phyloP scores from a whole-genome alignment of 2,329 filamentous ascomycete species.

The Corniculantispora saksenae region DNA sequence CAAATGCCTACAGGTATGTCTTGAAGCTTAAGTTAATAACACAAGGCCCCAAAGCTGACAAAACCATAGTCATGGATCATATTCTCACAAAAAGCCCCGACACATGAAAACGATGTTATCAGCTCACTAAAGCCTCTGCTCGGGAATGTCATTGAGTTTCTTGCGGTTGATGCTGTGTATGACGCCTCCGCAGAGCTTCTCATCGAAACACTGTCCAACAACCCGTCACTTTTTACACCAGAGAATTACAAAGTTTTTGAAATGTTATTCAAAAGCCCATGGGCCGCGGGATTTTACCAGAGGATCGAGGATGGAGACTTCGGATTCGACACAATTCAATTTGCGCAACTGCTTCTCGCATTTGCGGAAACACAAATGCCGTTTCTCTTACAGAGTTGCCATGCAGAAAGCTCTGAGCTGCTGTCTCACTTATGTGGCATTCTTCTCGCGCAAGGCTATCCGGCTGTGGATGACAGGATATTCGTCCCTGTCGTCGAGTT shows the following conservation, averaged over 20 bases:
- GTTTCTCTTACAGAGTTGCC: conserved; percentile 55
- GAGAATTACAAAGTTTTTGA: conserved; percentile 60
- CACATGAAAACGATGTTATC: conserved; percentile 57
- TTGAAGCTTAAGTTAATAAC: no score
- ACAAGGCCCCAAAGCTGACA: conserved; percentile 3
- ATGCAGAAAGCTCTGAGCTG: conserved; percentile 53
- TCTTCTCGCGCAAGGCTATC: conserved; percentile 64
- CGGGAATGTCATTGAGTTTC: conserved; percentile 58
- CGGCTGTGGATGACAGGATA: conserved; percentile 72
- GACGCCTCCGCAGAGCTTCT: conserved; percentile 64
- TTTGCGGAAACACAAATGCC: conserved; percentile 68
- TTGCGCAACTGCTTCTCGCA: conserved; percentile 66
- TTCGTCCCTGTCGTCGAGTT: conserved; percentile 77
- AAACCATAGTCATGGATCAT: conserved; percentile 66
- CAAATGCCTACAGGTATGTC: conserved; percentile 59
- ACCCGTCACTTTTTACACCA: conserved; percentile 61
- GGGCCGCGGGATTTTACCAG: conserved; percentile 58
- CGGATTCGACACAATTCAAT: conserved; percentile 64
- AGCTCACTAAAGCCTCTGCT: conserved; percentile 61
- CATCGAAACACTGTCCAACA: conserved; percentile 65
- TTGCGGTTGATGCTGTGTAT: conserved; percentile 60
- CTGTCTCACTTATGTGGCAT: conserved; percentile 64
- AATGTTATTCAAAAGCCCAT: conserved; percentile 60
- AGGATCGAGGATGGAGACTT: conserved; percentile 60
- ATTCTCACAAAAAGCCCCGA: conserved; percentile 67